Evolutionary conservation across 345 rosid genomes (phyloP), one percentile per base, ranked within the genome.

Genomic region (Populus deltoides): DNA sequence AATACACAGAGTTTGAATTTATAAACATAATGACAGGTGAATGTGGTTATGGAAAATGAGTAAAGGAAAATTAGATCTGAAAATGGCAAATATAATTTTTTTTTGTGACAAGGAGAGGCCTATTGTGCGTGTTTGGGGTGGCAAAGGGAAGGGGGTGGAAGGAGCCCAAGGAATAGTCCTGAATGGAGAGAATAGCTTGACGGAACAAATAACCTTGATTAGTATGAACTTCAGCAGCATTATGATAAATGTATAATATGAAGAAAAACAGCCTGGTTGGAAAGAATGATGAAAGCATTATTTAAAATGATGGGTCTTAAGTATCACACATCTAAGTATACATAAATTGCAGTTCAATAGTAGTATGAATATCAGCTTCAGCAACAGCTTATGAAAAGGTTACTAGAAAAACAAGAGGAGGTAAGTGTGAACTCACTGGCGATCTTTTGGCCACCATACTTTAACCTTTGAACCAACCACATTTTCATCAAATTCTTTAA

Each of bases 361-460:
- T 17, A 70, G 25, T 41, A 38, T 6, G 7, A 51, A 61, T 24
- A 31, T 38, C 18, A 49, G 35, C 47, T 70, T 25, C 24, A 71
- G 31, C 22, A 62, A 17, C 16, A 3, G 47, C 70, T 33, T 7
- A 9, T 7, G n/a, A 39, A 67, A 36, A 41, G 3, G 33, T 68
- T 36, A 49, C 49, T 39, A 18, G 9, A 53, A 39, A 13, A 22
- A 2, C 57, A 51, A 17, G n/a, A 59, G 31, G 47, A 72, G 36
- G 66, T 2, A 12, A 74, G 41, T 4, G 51, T 45, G 51, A 36
- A 41, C 92, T 87, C 82, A 97, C 99, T 25, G 51, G 12, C 66
- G 76, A 89, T 97, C 99, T 25, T 74, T 41, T n/a, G 99, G 98
- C 99, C 99, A 97, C 94, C 96, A 97, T 63, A 97, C 92, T 86